A percentile compares a stretch with the other conserved stretches of the same genome.
These are phyloP conservation scores for Candida koratica DNA, from an alignment of 805 yeast genomes.

Conservation along the genomic window DNA sequence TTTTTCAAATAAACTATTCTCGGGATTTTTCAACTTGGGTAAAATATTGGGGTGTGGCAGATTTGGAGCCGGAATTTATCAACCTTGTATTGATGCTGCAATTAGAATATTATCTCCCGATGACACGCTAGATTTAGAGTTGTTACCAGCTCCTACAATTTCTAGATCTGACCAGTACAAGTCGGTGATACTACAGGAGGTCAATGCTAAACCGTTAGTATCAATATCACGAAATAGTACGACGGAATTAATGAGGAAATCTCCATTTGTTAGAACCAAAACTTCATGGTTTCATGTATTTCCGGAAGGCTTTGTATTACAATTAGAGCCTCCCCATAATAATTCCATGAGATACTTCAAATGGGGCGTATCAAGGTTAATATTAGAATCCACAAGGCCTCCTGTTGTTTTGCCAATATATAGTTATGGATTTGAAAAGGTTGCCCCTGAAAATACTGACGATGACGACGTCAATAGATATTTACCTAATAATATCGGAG, in stretches of 20 bases:
- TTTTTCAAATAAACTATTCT: slow-evolving; percentile 51
- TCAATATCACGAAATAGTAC: slow-evolving; percentile 21
- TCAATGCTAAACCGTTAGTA: slow-evolving; percentile 18
- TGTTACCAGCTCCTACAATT: slow-evolving; percentile 15
- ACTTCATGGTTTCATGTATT: slow-evolving; percentile 92
- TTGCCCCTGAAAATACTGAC: slow-evolving; percentile 73
- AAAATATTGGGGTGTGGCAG: slow-evolving; percentile 83
- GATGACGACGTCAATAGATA: slow-evolving; percentile 52
- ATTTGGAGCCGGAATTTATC: slow-evolving; percentile 92
- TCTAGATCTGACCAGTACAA: slow-evolving; percentile 32
- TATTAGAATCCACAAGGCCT: slow-evolving; percentile 75
- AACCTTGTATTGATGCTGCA: slow-evolving; percentile 83
- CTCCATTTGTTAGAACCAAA: slow-evolving; percentile 57
- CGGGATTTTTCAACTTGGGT: slow-evolving; percentile 77
- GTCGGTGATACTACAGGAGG: slow-evolving; percentile 33
- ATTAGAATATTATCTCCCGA: slow-evolving; percentile 76
- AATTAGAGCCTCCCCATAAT: slow-evolving; percentile 68
- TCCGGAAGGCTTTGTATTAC: slow-evolving; percentile 94
- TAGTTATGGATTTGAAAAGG: slow-evolving; percentile 78
- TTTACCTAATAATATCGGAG: slow-evolving; percentile 61
- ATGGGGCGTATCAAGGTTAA: slow-evolving; percentile 88
- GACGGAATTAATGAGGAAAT: slow-evolving; percentile 29
- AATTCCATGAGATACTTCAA: slow-evolving; percentile 92
- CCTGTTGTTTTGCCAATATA: slow-evolving; percentile 89
- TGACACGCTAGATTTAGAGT: slow-evolving; percentile 53